Evolutionary conservation across 2,329 filamentous ascomycete genomes (phyloP), one percentile per base, ranked within the genome.

Genomic region (Diaporthe vexans): DNA sequence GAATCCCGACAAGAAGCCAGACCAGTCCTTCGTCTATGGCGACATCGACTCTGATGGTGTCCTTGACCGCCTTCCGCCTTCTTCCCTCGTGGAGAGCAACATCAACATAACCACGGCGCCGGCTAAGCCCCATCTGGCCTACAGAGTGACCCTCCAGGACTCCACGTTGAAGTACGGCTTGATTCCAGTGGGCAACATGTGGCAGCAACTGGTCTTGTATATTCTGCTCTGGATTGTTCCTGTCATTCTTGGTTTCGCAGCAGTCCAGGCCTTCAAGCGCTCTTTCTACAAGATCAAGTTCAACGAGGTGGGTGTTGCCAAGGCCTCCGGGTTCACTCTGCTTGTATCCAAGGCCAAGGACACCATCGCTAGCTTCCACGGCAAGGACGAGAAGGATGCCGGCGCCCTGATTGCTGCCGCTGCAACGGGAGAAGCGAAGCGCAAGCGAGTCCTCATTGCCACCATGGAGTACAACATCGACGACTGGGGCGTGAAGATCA

Each of bases 401-500:
- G 85, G 75, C 43, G n/a, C 56, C 5, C 71, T 73, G 52, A 51
- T 76, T 4, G 67, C 76, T 1, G 74, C 71, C 8, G 67, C 67
- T 17, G 72, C 59, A 29, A 29, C n/a, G 8, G 76, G 80, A 71
- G 76, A 78, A 37, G 78, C 79, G 2, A 79, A 81, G 52, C 77
- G 80, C 59, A 19, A 76, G 73, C 63, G 63, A 1, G 76, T 79
- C 35, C 75, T 79, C 3, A 79, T 79, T 35, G 78, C 78, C 40
- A 79, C 78, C 15, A 77, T 79, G 90, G 91, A 93, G 81, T 93
- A 93, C 82, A 91, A 93, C 76, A 93, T 93, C 75, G 90, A 91
- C 73, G 91, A 93, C 79, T 93, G 91, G 90, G 86, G 82, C 4
- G 91, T 93, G 82, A 93, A 92, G 81, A 91, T 93, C 82, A 93